Percentiles rank a stretch among this genome's conserved stretches.
These are phyloP conservation scores for Mediolabrus comicus DNA, from an alignment of 108 stramenopile genomes.

Conservation along the genomic window DNA sequence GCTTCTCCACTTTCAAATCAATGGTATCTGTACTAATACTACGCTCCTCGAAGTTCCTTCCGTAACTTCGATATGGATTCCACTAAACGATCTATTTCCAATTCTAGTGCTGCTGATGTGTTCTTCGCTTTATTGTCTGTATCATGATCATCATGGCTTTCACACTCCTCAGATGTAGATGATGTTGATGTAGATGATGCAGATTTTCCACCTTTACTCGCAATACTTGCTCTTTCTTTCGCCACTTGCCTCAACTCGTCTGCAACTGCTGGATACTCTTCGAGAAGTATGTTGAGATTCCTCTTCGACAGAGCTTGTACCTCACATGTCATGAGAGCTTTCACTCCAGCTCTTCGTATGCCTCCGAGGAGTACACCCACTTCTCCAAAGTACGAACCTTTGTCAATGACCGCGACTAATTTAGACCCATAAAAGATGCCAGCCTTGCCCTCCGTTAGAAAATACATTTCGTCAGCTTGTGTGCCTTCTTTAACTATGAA, in stretches of 20 bases:
- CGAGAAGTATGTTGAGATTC: slow-evolving; percentile 30
- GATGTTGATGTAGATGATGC: background rate
- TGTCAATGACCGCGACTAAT: slow-evolving; percentile 35
- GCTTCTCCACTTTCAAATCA: background rate
- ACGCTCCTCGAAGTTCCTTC: background rate
- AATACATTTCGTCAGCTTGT: slow-evolving; percentile 55
- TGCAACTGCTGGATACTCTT: slow-evolving; percentile 39
- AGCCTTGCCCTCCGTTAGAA: slow-evolving; percentile 35
- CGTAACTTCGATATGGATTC: slow-evolving; percentile 3
- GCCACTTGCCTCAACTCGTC: slow-evolving; percentile 43
- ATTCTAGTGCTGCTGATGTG: background rate
- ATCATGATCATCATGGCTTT: background rate
- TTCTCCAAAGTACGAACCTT: slow-evolving; percentile 51
- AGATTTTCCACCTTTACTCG: slow-evolving; percentile 2
- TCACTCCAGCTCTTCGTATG: slow-evolving; percentile 37
- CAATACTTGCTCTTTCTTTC: slow-evolving; percentile 14
- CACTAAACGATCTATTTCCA: slow-evolving; percentile 12
- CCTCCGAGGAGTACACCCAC: slow-evolving; percentile 54
- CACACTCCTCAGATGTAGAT: background rate
- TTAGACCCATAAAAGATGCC: slow-evolving; percentile 33
- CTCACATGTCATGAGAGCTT: slow-evolving; percentile 32
- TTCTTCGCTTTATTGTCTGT: background rate
- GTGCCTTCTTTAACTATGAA: slow-evolving; percentile 44
- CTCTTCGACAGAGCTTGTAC: slow-evolving; percentile 27
- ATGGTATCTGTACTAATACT: too few species aligned